Evolutionary conservation across 495 filamentous ascomycete species (phyloP), one percentile per base, ranked within the genome.

Genomic region (Penicillium crystallinum): DNA sequence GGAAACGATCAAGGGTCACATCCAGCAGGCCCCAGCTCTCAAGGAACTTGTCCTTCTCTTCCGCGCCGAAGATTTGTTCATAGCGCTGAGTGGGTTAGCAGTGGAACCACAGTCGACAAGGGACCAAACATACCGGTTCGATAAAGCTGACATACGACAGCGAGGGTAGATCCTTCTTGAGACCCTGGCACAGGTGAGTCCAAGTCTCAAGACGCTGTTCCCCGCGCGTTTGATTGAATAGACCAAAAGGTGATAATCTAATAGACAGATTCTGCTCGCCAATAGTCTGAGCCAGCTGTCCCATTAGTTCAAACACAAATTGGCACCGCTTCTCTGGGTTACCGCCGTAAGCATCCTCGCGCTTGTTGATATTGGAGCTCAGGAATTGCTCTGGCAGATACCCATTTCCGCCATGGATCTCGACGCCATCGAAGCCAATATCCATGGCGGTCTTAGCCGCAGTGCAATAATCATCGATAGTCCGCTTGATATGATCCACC

Each of bases 351-450:
- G 46, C 59, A 59, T 83, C 80, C 2, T 66, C 74, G 1, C 79
- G 66, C 49, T 64, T 72, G 59, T 82, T 82, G 56, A 73, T 64
- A n/a, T 68, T 75, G 25, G 70, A 69, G 35, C 72, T 71, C 1
- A 77, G 62, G 54, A 83, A 82, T 50, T 81, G 77, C 46, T 81
- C 79, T 2, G 72, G 62, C 2, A 83, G 61, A 46, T 81, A 81
- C 0, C 80, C 80, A 59, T 82, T 79, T 2, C 73, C 74, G 46
- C 66, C 74, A 54, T 83, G 78, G 11, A 82, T 52, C 56, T 83
- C 80, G 4, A 82, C 72, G 4, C 78, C 77, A 54, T 83, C 79
- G 53, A 81, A 81, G 10, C 85, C 87, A 35, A 84, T 85, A 49
- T 73, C 72, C 8, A 86, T 72, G 4, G 84, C 84, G 27, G 77